Conservation (phyloP, 2,329 filamentous ascomycete genomes). For the Penicillium crustosum region DNA sequence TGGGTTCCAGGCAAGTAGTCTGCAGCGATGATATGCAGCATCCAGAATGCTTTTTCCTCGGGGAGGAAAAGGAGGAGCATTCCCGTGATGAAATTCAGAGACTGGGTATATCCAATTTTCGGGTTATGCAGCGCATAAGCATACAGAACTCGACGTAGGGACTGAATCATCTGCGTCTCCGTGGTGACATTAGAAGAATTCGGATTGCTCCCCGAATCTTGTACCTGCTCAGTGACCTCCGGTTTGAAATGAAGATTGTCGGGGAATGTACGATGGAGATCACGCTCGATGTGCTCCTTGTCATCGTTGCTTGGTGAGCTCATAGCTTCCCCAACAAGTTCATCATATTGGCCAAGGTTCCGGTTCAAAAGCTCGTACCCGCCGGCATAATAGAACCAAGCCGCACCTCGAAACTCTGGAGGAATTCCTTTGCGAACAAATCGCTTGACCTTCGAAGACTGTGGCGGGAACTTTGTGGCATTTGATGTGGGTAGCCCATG, state of each 20-base stretch:
- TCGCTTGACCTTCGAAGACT: slow-evolving; percentile 78
- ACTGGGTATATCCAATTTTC: slow-evolving; percentile 91
- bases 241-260: slow-evolving; percentile 92
- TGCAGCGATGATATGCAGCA: slow-evolving; percentile 88
- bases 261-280: slow-evolving; percentile 89
- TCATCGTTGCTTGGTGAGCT: slow-evolving; percentile 68
- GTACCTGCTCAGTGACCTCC: slow-evolving; percentile 33
- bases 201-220: slow-evolving; percentile 34
- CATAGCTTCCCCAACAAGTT: slow-evolving; percentile 66
- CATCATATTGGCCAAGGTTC: slow-evolving; percentile 73
- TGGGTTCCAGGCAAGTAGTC: slow-evolving; percentile 89
- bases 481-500: slow-evolving; percentile 69
- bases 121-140: slow-evolving; percentile 91
- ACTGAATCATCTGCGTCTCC: slow-evolving; percentile 76
- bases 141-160: slow-evolving; percentile 79
- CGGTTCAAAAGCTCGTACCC: slow-evolving; percentile 76
- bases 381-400: slow-evolving; percentile 95
- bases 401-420: slow-evolving; percentile 88
- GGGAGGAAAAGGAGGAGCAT: slow-evolving; percentile 85
- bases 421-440: slow-evolving; percentile 93
- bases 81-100: slow-evolving; percentile 90
- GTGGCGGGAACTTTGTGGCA: slow-evolving; percentile 75
- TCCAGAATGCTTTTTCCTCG: slow-evolving; percentile 89
- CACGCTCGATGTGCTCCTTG: slow-evolving; percentile 86
- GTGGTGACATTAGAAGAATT: slow-evolving; percentile 40